Percentiles rank a stretch among this genome's conserved stretches.
phyloP scores from a whole-genome alignment of 768 basidiomycete genomes.

The Podaxis rugospora region DNA sequence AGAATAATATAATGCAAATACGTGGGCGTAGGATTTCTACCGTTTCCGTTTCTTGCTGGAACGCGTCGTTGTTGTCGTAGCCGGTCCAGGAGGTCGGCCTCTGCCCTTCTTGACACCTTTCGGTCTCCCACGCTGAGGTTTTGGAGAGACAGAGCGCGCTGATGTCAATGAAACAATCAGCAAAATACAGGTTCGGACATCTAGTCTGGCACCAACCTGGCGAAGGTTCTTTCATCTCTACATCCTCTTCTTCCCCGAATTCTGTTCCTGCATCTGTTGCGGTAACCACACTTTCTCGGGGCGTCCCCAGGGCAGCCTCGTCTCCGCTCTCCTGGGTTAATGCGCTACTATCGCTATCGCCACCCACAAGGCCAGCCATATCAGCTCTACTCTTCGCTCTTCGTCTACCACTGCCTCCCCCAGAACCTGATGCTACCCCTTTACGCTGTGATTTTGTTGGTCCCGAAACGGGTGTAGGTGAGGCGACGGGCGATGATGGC shows the following conservation, averaged over 20 bases:
- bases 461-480: slow-evolving; percentile 23
- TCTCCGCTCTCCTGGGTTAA: slow-evolving; percentile 81
- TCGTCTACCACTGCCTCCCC: slow-evolving; percentile 28
- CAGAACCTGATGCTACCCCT: slow-evolving; percentile 15
- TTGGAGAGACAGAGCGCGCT: slow-evolving; percentile 34
- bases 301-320: slow-evolving; percentile 50
- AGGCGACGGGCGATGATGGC: slow-evolving; percentile 53
- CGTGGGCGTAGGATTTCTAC: slow-evolving; percentile 16
- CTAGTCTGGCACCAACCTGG: slow-evolving; percentile 40
- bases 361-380: slow-evolving; percentile 70
- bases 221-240: slow-evolving; percentile 54
- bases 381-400: slow-evolving; percentile 52
- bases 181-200: not conserved
- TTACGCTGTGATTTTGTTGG: slow-evolving; percentile 22
- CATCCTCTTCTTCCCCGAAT: slow-evolving; percentile 63
- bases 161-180: slow-evolving; percentile 7
- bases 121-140: slow-evolving; percentile 30
- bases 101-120: slow-evolving; percentile 20
- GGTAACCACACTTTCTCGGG: slow-evolving; percentile 63
- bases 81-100: slow-evolving; percentile 25
- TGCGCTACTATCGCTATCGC: slow-evolving; percentile 83
- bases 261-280: slow-evolving; percentile 71
- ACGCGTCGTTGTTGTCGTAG: slow-evolving; percentile 26
- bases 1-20: slow-evolving; percentile 9
- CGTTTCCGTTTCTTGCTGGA: slow-evolving; percentile 43